phyloP scores from a whole-genome alignment of 352 stramenopile species.

The Globisporangium emineosum region DNA sequence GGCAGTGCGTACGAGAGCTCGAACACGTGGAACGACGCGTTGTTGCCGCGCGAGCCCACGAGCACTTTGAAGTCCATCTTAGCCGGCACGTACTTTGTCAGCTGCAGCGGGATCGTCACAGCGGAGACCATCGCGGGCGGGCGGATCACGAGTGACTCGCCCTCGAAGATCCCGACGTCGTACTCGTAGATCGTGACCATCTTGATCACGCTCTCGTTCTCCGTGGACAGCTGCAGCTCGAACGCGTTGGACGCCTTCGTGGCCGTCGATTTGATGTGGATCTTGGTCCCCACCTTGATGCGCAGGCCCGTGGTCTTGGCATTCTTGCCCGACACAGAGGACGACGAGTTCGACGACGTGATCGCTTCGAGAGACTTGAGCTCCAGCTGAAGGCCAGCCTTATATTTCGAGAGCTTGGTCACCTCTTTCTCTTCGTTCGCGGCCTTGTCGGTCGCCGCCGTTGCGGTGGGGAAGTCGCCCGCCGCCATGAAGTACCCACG shows the following conservation, averaged over 20 bases:
- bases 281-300: slow-evolving; percentile 53
- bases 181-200: slow-evolving; percentile 87
- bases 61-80: slow-evolving; percentile 71
- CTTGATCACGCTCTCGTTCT: slow-evolving; percentile 86
- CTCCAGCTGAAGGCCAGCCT: slow-evolving; percentile 69
- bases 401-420: slow-evolving; percentile 78
- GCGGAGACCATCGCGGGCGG: slow-evolving; percentile 41
- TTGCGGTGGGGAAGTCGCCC: slow-evolving; percentile 32
- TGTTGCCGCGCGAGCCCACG: slow-evolving; percentile 79
- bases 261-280: slow-evolving; percentile 55
- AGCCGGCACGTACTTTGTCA: slow-evolving; percentile 65
- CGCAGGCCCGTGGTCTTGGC: slow-evolving; percentile 34
- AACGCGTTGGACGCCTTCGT: slow-evolving; percentile 51
- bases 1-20: slow-evolving; percentile 73
- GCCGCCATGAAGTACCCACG: slow-evolving; percentile 57
- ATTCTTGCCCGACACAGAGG: slow-evolving; percentile 25
- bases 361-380: slow-evolving; percentile 69
- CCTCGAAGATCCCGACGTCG: slow-evolving; percentile 85
- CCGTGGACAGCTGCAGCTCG: slow-evolving; percentile 81
- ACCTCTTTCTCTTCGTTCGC: slow-evolving; percentile 72
- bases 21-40: slow-evolving; percentile 85
- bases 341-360: slow-evolving; percentile 20
- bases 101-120: slow-evolving; percentile 49
- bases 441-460: slow-evolving; percentile 36
- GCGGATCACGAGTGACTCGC: slow-evolving; percentile 73